Evolutionary conservation across 129 eudicot species (phyloP).

Genomic region (Tanacetum coccineum): DNA sequence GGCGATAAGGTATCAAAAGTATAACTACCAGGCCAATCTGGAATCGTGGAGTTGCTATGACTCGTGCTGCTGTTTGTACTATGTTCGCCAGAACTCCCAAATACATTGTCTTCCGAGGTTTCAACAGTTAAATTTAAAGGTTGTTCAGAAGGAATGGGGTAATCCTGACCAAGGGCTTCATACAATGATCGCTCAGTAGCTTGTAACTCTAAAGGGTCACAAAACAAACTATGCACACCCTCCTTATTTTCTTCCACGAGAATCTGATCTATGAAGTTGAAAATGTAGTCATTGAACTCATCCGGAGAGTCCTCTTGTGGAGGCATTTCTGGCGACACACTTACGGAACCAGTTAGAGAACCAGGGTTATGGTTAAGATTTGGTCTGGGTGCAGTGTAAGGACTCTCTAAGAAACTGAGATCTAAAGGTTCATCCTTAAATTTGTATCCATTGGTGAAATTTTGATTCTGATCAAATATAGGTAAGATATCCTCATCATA

Average conservation of each 20-base stretch:
- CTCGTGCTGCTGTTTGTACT: slow-evolving; percentile 48
- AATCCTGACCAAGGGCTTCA: slow-evolving; percentile 59
- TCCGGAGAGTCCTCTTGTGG: slow-evolving; percentile 59
- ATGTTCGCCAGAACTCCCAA: slow-evolving; percentile 43
- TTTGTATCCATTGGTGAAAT: slow-evolving; percentile 35
- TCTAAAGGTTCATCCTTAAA: slow-evolving; percentile 40
- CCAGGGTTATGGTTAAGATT: slow-evolving; percentile 20
- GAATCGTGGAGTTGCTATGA: slow-evolving; percentile 31
- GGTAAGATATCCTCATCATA: slow-evolving; percentile 39
- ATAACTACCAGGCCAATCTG: slow-evolving; percentile 40
- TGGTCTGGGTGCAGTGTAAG: slow-evolving; percentile 32
- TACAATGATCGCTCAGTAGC: slow-evolving; percentile 71
- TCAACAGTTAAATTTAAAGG: slow-evolving; percentile 15
- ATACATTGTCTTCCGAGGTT: slow-evolving; percentile 41
- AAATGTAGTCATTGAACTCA: slow-evolving; percentile 58
- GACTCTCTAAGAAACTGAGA: slow-evolving; percentile 47
- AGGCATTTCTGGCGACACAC: slow-evolving; percentile 33
- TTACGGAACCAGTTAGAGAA: slow-evolving; percentile 7
- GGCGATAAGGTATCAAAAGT: slow-evolving; percentile 38
- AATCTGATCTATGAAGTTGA: slow-evolving; percentile 59
- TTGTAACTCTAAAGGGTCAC: slow-evolving; percentile 65
- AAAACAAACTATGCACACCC: slow-evolving; percentile 63
- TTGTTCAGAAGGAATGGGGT: slow-evolving; percentile 46
- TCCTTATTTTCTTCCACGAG: slow-evolving; percentile 78
- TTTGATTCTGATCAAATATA: slow-evolving; percentile 36